Conservation (phyloP, 371 early-diverging fungal genomes). For the Rhizomucor miehei region DNA sequence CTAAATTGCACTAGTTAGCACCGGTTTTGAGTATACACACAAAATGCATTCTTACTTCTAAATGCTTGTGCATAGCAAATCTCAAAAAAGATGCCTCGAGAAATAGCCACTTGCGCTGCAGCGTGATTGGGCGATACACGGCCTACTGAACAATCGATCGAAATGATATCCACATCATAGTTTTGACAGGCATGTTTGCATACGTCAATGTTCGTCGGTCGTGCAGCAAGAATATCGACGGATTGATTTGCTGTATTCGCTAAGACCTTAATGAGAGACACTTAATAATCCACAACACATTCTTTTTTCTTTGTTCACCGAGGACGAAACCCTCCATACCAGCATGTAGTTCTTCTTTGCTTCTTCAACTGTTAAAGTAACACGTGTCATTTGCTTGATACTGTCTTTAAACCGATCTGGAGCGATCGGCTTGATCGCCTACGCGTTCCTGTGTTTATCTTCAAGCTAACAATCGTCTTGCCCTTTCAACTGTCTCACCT, state of each 20-base stretch:
- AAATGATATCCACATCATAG: slow-evolving; percentile 86
- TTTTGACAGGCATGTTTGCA: slow-evolving; percentile 76
- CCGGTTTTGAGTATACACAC: neutral
- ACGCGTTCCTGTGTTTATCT: slow-evolving; percentile 11
- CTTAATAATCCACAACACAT: slow-evolving; percentile 14
- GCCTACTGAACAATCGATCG: slow-evolving; percentile 68
- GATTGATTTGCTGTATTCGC: slow-evolving; percentile 45
- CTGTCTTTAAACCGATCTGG: slow-evolving; percentile 23
- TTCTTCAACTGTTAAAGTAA: slow-evolving; percentile 64
- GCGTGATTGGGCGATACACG: slow-evolving; percentile 57
- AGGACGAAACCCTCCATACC: slow-evolving; percentile 27
- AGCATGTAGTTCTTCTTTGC: slow-evolving; percentile 61
- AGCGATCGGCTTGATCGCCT: slow-evolving; percentile 46
- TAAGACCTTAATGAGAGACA: slow-evolving; percentile 30
- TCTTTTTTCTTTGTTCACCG: neutral
- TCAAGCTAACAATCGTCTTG: neutral
- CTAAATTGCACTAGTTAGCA: neutral
- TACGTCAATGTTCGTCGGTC: slow-evolving; percentile 75
- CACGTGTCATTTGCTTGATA: slow-evolving; percentile 57
- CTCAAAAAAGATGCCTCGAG: slow-evolving; percentile 85
- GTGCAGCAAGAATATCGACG: slow-evolving; percentile 84
- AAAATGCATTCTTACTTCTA: slow-evolving; percentile 46
- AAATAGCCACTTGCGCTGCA: slow-evolving; percentile 71
- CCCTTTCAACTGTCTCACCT: slow-evolving; percentile 29
- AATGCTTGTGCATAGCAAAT: slow-evolving; percentile 77